Conservation (phyloP, 2,329 filamentous ascomycete genomes). For the Aspergillus sp. region DNA sequence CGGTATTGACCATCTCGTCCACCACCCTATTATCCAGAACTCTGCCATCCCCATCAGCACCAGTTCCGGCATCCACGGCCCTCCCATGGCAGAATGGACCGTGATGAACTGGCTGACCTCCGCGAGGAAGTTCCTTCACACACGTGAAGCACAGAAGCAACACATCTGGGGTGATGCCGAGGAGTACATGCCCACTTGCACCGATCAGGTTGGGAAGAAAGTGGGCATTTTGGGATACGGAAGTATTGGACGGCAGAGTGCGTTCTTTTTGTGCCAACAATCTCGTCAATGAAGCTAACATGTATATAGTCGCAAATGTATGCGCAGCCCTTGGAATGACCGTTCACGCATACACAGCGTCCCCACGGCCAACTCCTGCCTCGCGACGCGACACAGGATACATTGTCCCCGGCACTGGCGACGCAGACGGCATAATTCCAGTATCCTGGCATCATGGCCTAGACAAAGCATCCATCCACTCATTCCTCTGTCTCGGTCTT, state of each 20-base stretch:
- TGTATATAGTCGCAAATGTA: constrained; percentile 45
- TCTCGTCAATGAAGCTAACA: not conserved
- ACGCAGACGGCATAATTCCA: constrained; percentile 50
- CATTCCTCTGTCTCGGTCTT: constrained; percentile 50
- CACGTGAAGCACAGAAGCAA: constrained; percentile 54
- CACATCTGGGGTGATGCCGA: constrained; percentile 42
- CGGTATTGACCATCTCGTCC: constrained; percentile 49
- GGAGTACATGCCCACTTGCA: constrained; percentile 22
- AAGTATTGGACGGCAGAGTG: constrained; percentile 55
- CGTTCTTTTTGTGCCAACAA: constrained; percentile 8
- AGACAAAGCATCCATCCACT: constrained; percentile 45
- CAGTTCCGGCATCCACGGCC: constrained; percentile 52
- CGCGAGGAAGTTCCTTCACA: constrained; percentile 47
- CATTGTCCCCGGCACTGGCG: constrained; percentile 61
- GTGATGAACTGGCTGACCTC: constrained; percentile 55
- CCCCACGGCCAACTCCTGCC: constrained; percentile 59
- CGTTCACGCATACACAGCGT: constrained; percentile 68
- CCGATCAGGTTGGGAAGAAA: constrained; percentile 52
- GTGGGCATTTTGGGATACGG: constrained; percentile 58
- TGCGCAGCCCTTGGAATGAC: constrained; percentile 62
- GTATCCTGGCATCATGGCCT: constrained; percentile 52
- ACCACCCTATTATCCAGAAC: constrained; percentile 48
- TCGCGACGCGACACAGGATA: constrained; percentile 59
- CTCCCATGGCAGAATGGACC: constrained; percentile 62
- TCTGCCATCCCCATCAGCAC: constrained; percentile 50